Conservation (phyloP, 495 filamentous ascomycete species). For the Stereocaulon alpinum region DNA sequence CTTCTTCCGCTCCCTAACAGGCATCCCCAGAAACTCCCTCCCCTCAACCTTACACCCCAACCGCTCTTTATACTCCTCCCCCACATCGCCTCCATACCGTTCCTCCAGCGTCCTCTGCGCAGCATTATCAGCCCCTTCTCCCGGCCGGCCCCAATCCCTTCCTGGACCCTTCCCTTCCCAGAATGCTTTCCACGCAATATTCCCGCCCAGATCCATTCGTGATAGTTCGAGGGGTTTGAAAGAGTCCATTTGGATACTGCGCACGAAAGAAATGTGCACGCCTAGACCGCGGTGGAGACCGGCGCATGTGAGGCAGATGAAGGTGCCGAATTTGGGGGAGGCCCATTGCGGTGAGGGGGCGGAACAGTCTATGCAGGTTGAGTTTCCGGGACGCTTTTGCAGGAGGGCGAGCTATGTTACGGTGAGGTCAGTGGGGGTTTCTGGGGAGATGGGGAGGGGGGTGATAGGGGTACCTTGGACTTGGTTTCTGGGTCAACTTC, state of each 20-base stretch:
- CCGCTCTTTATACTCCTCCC: constrained; percentile 94
- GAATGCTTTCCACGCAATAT: constrained; percentile 74
- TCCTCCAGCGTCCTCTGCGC: constrained; percentile 69
- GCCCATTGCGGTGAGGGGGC: constrained; percentile 96
- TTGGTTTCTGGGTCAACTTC: constrained; percentile 95
- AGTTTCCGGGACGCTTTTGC: constrained; percentile 79
- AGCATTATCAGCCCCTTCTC: constrained; percentile 33
- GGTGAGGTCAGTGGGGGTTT: constrained; percentile 45
- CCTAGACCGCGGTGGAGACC: constrained; percentile 90
- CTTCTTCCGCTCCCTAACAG: constrained; percentile 25
- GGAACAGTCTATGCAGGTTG: constrained; percentile 82
- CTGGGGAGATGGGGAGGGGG: background rate
- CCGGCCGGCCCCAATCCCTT: constrained; percentile 58
- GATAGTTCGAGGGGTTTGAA: constrained; percentile 82
- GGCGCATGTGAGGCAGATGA: constrained; percentile 94
- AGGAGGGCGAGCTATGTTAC: constrained; percentile 69
- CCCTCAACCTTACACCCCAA: constrained; percentile 77
- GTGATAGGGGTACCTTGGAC: constrained; percentile 57
- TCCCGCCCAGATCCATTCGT: constrained; percentile 80
- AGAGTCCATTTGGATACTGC: constrained; percentile 92
- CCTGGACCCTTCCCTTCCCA: constrained; percentile 56
- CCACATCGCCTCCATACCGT: constrained; percentile 73
- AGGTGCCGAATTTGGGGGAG: constrained; percentile 70
- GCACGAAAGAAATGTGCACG: constrained; percentile 96
- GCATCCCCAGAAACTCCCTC: constrained; percentile 49